phyloP scores from a whole-genome alignment of 139 green algal genomes.

The Ostreobium quekettii region DNA sequence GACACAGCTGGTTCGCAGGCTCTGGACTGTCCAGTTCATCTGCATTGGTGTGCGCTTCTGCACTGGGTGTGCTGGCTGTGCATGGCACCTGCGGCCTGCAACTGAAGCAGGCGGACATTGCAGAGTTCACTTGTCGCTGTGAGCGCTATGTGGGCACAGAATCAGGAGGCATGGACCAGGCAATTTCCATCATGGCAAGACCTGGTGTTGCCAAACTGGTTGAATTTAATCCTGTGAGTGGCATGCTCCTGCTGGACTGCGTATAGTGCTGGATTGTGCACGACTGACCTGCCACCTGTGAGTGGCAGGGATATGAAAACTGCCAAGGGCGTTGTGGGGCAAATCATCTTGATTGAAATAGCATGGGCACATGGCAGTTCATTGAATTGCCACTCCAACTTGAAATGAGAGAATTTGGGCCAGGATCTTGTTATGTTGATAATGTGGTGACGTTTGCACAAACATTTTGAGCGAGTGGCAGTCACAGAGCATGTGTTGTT shows the following conservation, averaged over 20 bases:
- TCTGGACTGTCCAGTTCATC: slow-evolving; percentile 79
- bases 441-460: too few relatives aligned
- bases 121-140: slow-evolving; percentile 70
- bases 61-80: slow-evolving; percentile 65
- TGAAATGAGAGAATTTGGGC: neutral
- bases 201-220: slow-evolving; percentile 61
- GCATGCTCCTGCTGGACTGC: neutral
- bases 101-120: slow-evolving; percentile 58
- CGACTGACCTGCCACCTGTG: neutral
- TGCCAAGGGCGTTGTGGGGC: neutral
- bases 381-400: neutral
- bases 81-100: slow-evolving; percentile 19
- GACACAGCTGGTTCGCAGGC: slow-evolving; percentile 50
- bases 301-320: neutral
- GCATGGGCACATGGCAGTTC: neutral
- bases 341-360: neutral
- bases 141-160: slow-evolving; percentile 75
- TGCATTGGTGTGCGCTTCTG: slow-evolving; percentile 76
- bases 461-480: neutral
- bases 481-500: neutral
- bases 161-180: slow-evolving; percentile 96
- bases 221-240: slow-evolving; percentile 69
- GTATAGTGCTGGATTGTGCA: neutral
- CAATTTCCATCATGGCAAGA: slow-evolving; percentile 84
- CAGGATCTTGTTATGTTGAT: too few relatives aligned